Evolutionary conservation across 345 rosid species (phyloP), one percentile per base, ranked within the genome.

Genomic region (Noccaea caerulescens): DNA sequence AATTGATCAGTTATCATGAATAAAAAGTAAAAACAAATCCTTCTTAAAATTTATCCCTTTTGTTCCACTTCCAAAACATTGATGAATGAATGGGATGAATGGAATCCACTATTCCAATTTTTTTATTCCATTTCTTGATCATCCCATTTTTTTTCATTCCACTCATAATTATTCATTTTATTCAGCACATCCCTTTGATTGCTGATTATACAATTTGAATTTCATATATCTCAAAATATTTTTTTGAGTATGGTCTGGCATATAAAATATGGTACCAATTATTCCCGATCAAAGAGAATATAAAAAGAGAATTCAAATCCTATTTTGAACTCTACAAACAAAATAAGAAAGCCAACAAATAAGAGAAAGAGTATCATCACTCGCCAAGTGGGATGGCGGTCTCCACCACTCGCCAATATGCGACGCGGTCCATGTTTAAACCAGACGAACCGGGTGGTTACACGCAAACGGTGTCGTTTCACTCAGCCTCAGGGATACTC

Each of bases 361-460:
- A 65, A 65, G 44, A 50, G 69, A 46, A 64, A 66, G 62, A 73
- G 68, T 52, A 52, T 59, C 66, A 59, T 59, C 78, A 51, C 34
- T 43, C 16, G 59, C 56, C 44, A 33, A 66, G 78, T 74, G 78
- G 68, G 42, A 66, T 51, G 67, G 78, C 73, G 78, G 78, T 67
- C 73, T 59, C 78, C 78, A 74, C 78, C 78, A 74, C 72, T 73
- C 33, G 45, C 39, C 50, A 64, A 58, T 58, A 50, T 30, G 18
- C 18, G 1, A 58, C 61, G 54, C 61, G 54, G 72, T 63, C 68
- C 68, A 32, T 61, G 60, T 65, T 57, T 27, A 57, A 11, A 47
- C 76, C 53, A 57, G 27, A 61, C 62, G 55, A 71, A 14, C 57
- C 41, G 66, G 66, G 5, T 47, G 14, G 23, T 23, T 38, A 38